Base-by-base conservation (phyloP, 2,329 filamentous ascomycete genomes). In the Huntiella abstrusa region DNA sequence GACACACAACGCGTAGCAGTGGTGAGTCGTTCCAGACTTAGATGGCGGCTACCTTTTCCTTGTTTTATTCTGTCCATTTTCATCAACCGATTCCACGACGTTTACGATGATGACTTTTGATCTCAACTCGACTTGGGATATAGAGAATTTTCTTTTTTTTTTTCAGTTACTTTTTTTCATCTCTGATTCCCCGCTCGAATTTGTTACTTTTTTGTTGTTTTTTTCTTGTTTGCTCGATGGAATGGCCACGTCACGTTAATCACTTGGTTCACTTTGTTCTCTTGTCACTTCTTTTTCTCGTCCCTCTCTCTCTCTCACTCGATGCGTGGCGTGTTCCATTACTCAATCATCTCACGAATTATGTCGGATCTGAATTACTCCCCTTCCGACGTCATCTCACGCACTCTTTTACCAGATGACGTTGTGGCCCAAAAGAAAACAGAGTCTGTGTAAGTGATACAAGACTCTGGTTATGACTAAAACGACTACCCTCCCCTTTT, bases 1-100 rank as follows among this genome's bases (percentile, higher is more conserved):
- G 75, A 16, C 75, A 80, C 56, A 68, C 69, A 58, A 69, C 73
- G 52, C 68, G 74, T 50, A 69, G 72, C 47, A 79, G 75, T 58
- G 75, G 72, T 73, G 62, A 60, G 69, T 64, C 38, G 16, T 12
- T 36, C 19, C 13, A n/a, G 15, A 5, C 8, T 11, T 28, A 28
- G 22, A 28, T 28, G 22, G 22, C 6, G 22, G 7, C 22, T 28
- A 6, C 22, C 5, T 37, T 33, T 35, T 36, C 19, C 34, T 4
- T 6, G 15, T 33, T 37, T 19, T 38, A 33, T 37, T 42, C 28
- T 41, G 41, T 32, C 43, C 17, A 46, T 36, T 28, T 19, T 47
- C 35, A 44, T 44, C n/a, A 22, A 10, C 12, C n/a, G 15, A 17
- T 15, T 38, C 43, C 33, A 37, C 19, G 40, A 50, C 38, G 41